A percentile compares a stretch with the other conserved stretches of the same genome.
These are phyloP conservation scores for Tylopilus sp. DNA, from an alignment of 768 basidiomycete species.

Conservation along the genomic window DNA sequence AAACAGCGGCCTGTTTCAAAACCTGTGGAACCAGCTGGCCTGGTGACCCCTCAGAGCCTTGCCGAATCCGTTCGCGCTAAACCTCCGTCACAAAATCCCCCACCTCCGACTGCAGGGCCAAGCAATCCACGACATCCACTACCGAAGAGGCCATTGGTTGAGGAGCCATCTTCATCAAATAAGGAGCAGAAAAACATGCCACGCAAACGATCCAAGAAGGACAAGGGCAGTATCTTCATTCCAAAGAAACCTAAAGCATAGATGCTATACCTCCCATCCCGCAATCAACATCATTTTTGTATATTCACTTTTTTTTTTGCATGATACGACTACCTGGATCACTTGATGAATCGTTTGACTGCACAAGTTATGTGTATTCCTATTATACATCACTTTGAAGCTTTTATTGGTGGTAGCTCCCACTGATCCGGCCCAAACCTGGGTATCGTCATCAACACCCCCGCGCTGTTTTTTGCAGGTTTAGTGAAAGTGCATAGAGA, in stretches of 20 bases:
- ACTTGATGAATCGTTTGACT: constrained; percentile 5
- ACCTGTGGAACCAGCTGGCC: constrained; percentile 28
- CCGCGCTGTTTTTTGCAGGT: constrained; percentile 65
- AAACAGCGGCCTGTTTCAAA: constrained; percentile 20
- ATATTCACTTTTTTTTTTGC: not conserved
- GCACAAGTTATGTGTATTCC: constrained; percentile 8
- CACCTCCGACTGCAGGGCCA: not conserved
- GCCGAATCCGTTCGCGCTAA: constrained; percentile 28
- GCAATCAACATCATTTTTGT: not conserved
- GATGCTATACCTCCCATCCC: constrained; percentile 6
- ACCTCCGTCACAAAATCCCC: constrained; percentile 15
- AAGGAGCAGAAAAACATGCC: constrained; percentile 26
- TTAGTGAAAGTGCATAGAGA: constrained; percentile 88
- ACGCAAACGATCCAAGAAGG: constrained; percentile 32
- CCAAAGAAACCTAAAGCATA: constrained; percentile 49
- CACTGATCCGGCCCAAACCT: constrained; percentile 83
- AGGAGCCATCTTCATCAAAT: constrained; percentile 14
- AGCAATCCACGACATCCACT: constrained; percentile 9
- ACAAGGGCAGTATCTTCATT: constrained; percentile 51
- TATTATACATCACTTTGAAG: constrained; percentile 8
- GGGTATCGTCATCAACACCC: constrained; percentile 73
- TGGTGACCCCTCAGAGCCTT: constrained; percentile 39
- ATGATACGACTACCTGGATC: constrained; percentile 4
- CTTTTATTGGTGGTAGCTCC: constrained; percentile 69
- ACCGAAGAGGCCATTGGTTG: constrained; percentile 21